Percentiles rank a stretch among this genome's conserved stretches.
Evolutionary conservation across 2,329 filamentous ascomycete species (phyloP).

Genomic region (Nakataea oryzae): DNA sequence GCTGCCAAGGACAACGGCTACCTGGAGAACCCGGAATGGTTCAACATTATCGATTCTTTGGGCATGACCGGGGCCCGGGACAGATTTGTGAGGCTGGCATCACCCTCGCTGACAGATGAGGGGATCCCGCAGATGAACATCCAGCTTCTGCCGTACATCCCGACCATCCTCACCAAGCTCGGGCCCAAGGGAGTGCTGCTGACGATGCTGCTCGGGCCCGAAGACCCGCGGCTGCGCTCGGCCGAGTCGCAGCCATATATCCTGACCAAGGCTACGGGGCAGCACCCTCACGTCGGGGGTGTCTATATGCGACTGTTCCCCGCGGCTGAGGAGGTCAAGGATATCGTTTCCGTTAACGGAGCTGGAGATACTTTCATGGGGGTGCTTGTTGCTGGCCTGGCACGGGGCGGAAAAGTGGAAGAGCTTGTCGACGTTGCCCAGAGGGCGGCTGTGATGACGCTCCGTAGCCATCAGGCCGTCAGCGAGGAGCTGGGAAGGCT

Average conservation of each 20-base stretch:
- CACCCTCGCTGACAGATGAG: slow-evolving; percentile 56
- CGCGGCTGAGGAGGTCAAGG: slow-evolving; percentile 51
- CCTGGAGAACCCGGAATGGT: slow-evolving; percentile 65
- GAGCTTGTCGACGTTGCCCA: slow-evolving; percentile 72
- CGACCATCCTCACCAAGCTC: slow-evolving; percentile 75
- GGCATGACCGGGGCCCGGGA: slow-evolving; percentile 63
- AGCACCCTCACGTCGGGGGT: slow-evolving; percentile 51
- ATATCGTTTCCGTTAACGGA: slow-evolving; percentile 85
- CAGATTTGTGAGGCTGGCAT: slow-evolving; percentile 60
- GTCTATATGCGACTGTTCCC: slow-evolving; percentile 73
- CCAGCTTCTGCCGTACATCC: slow-evolving; percentile 80
- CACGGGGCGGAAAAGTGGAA: slow-evolving; percentile 43
- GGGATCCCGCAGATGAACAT: slow-evolving; percentile 78
- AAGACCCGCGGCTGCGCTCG: slow-evolving; percentile 56
- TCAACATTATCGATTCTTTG: slow-evolving; percentile 66
- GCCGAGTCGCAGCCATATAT: slow-evolving; percentile 59
- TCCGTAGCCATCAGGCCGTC: slow-evolving; percentile 68
- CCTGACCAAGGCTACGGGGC: slow-evolving; percentile 48
- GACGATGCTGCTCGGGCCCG: slow-evolving; percentile 56
- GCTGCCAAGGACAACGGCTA: slow-evolving; percentile 56
- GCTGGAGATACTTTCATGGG: slow-evolving; percentile 91
- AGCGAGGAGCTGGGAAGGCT: slow-evolving; percentile 14
- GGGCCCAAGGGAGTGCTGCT: slow-evolving; percentile 67
- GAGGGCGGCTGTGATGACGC: slow-evolving; percentile 65
- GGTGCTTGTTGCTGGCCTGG: slow-evolving; percentile 69